phyloP scores from a whole-genome alignment of 2,329 filamentous ascomycete species.

The Alternaria ethzedia region DNA sequence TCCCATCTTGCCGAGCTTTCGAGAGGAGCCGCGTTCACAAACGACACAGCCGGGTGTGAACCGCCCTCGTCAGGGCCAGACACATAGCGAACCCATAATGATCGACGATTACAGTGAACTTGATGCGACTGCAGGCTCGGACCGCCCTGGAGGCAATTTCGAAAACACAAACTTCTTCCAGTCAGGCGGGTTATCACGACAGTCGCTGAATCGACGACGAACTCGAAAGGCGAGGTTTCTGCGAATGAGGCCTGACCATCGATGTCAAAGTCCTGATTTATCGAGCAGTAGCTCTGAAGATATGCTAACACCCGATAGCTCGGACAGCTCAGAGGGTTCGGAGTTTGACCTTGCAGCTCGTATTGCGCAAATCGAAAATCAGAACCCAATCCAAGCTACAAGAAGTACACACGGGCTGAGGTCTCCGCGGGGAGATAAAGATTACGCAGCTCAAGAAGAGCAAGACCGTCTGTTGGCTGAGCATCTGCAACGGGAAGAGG shows the following conservation, averaged over 20 bases:
- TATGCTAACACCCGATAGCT: neutral
- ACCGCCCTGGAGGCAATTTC: neutral
- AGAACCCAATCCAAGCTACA: neutral
- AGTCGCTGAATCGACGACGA: neutral
- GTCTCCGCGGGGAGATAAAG: neutral
- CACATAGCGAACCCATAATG: neutral
- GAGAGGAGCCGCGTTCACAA: neutral
- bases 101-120: neutral
- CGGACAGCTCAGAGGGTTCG: neutral
- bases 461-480: constrained; percentile 6
- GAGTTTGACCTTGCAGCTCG: neutral
- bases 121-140: neutral
- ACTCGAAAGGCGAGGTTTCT: neutral
- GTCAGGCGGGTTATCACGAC: neutral
- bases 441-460: neutral
- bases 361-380: neutral
- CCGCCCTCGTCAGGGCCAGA: neutral
- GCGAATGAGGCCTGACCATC: neutral
- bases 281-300: neutral
- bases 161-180: constrained; percentile 5
- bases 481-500: neutral
- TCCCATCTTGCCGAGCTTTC: neutral
- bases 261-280: neutral
- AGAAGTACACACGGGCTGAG: neutral
- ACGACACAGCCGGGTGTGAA: neutral